A percentile compares a stretch with the other conserved stretches of the same genome.
These are phyloP conservation scores for Cucurbita argyrosperma DNA, from an alignment of 306 rosid species.

Conservation along the genomic window DNA sequence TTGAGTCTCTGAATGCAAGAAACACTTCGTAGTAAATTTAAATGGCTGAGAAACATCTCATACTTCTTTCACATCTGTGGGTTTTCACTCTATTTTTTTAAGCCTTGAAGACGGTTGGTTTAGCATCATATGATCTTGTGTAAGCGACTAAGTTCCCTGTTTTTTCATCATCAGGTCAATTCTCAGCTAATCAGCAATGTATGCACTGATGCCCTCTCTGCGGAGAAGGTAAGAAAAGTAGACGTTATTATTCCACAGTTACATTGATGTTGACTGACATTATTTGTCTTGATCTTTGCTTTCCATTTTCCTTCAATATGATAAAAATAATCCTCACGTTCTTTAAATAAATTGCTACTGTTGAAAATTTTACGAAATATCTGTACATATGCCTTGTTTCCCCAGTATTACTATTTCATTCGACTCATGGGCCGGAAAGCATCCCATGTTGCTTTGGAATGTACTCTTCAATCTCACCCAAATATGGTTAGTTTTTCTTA, in stretches of 20 bases:
- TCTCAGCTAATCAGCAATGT: constrained; percentile 97
- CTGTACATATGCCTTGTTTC: constrained; percentile 4
- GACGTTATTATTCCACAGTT: not conserved
- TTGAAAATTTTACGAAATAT: not conserved
- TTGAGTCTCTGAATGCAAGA: too few species aligned
- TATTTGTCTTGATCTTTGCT: not conserved
- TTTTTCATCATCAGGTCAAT: constrained; percentile 56
- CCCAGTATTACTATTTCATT: constrained; percentile 86
- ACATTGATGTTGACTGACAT: not conserved
- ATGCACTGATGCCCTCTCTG: constrained; percentile 95
- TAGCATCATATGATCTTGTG: constrained; percentile 1
- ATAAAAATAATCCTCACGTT: not conserved
- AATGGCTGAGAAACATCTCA: not conserved
- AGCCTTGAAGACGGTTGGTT: not conserved
- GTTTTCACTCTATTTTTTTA: not conserved
- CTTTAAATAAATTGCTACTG: not conserved
- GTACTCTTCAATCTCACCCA: constrained; percentile 98
- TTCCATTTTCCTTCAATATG: not conserved
- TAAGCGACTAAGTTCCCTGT: not conserved
- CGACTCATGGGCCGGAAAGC: constrained; percentile 98
- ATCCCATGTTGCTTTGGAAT: constrained; percentile 93
- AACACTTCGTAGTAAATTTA: not conserved
- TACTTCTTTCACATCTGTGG: not conserved
- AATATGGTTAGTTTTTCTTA: constrained; percentile 50
- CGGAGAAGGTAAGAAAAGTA: constrained; percentile 61